phyloP scores from a whole-genome alignment of 106 monocot species.

The Ottelia alismoides region DNA sequence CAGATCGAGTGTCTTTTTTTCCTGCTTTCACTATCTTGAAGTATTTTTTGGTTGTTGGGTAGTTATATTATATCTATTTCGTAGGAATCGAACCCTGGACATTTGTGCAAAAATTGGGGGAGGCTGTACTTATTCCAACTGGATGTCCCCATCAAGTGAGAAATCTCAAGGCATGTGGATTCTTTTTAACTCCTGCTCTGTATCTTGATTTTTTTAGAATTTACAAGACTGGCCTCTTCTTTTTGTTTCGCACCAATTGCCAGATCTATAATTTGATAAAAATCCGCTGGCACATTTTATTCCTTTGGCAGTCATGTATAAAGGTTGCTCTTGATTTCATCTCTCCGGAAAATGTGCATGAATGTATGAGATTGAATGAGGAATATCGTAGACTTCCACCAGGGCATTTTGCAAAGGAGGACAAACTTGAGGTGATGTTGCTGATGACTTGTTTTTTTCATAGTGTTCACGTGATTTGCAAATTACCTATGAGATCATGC shows the following conservation, averaged over 20 bases:
- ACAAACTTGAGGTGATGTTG: neutral
- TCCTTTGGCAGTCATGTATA: slow-evolving; percentile 5
- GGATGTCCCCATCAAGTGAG: slow-evolving; percentile 25
- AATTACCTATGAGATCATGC: neutral
- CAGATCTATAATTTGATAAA: neutral
- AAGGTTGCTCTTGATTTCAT: slow-evolving; percentile 9
- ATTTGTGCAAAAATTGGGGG: slow-evolving; percentile 13
- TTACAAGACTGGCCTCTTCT: neutral
- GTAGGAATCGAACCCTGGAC: slow-evolving; percentile 18
- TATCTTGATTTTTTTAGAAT: neutral
- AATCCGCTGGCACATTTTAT: neutral
- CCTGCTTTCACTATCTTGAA: neutral
- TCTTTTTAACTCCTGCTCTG: neutral
- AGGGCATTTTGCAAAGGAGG: neutral
- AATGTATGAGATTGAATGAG: neutral
- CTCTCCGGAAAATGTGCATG: neutral
- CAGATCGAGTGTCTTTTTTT: neutral
- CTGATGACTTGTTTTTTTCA: neutral
- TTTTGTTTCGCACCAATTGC: neutral
- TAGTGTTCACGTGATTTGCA: neutral
- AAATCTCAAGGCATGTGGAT: slow-evolving; percentile 14
- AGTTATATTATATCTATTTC: neutral
- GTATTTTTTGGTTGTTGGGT: neutral
- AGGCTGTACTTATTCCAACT: slow-evolving; percentile 18
- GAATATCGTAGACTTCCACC: slow-evolving; percentile 1